Evolutionary conservation across 768 basidiomycete genomes (phyloP).

Genomic region (Rhizopogon vesiculosus): DNA sequence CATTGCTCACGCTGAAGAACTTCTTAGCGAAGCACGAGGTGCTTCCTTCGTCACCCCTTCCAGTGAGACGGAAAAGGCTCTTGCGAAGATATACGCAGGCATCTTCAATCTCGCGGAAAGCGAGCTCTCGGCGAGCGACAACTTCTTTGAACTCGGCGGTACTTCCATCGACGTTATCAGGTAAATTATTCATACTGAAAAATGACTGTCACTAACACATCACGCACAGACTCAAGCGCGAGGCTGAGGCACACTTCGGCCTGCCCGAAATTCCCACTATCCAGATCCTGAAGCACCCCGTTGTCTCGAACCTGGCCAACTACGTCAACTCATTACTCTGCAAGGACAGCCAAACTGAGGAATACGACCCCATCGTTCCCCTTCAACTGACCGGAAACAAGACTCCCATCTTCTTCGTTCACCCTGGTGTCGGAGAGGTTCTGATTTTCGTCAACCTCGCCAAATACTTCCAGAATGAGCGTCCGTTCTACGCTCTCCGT

Average conservation of each 20-base stretch:
- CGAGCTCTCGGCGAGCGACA: constrained; percentile 23
- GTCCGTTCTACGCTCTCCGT: too few species aligned
- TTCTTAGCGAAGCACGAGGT: not conserved
- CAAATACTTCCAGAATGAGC: too few species aligned
- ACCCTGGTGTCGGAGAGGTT: too few species aligned
- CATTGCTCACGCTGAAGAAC: constrained; percentile 17
- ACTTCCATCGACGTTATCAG: constrained; percentile 32
- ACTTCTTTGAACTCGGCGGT: constrained; percentile 35
- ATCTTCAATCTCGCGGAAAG: constrained; percentile 7
- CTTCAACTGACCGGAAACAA: too few species aligned
- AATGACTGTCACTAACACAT: not conserved
- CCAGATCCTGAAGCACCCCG: constrained; percentile 31
- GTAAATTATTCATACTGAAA: not conserved
- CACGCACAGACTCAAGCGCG: constrained; percentile 14
- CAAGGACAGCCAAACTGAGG: too few species aligned
- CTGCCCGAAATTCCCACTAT: constrained; percentile 28
- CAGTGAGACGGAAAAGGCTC: constrained; percentile 17
- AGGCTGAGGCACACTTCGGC: constrained; percentile 17
- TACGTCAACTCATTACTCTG: too few species aligned
- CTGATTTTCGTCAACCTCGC: too few species aligned
- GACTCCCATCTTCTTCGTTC: too few species aligned
- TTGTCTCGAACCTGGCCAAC: constrained; percentile 19
- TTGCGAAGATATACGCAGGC: constrained; percentile 12
- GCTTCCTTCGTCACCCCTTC: constrained; percentile 2
- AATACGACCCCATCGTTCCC: too few species aligned